Base-by-base conservation (phyloP, 2,329 filamentous ascomycete genomes). In the Cercospora sp. region DNA sequence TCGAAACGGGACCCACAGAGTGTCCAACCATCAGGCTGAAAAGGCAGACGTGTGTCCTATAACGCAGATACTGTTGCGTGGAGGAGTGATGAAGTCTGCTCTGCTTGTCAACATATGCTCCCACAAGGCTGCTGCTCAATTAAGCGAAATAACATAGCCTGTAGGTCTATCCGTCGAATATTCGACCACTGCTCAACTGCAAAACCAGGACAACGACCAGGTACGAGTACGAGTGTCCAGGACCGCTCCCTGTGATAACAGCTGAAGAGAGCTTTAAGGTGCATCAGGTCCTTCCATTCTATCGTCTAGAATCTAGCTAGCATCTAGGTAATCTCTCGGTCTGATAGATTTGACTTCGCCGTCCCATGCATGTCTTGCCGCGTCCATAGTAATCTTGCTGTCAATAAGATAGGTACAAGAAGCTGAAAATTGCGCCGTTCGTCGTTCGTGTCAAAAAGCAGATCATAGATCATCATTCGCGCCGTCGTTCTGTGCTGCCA, bases 401-500 rank as follows among this genome's bases (percentile, higher is more conserved):
- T 51, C 45, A 51, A 51, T 51, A 51, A 51, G 45, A 16, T 51
- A 51, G 45, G 45, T 51, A 51, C 45, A 51, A 51, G 45, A 51
- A 51, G 45, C 20, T 51, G 10, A 51, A 51, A 23, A 26, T 12
- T 51, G 45, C 45, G 20, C 45, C 18, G 3, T 23, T 20, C 45
- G 10, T 51, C 18, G 18, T 23, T 51, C 8, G 18, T 1, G 20
- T 51, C 45, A 51, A 51, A 51, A 20, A 51, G 45, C 45, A 20
- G 45, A 39, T 59, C 30, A 60, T 28, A 65, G 39, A 12, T 60
- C 55, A 60, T 75, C 75, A 59, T 70, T 68, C 31, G 73, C 67
- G 8, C 74, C 75, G 66, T 77, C 73, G n/a, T 70, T 70, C 73
- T 84, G 83, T 23, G 87, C 83, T 75, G 88, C 86, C 74, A 90